Base-by-base conservation (phyloP, 2,329 filamentous ascomycete species). In the Beauveria medogensis region DNA sequence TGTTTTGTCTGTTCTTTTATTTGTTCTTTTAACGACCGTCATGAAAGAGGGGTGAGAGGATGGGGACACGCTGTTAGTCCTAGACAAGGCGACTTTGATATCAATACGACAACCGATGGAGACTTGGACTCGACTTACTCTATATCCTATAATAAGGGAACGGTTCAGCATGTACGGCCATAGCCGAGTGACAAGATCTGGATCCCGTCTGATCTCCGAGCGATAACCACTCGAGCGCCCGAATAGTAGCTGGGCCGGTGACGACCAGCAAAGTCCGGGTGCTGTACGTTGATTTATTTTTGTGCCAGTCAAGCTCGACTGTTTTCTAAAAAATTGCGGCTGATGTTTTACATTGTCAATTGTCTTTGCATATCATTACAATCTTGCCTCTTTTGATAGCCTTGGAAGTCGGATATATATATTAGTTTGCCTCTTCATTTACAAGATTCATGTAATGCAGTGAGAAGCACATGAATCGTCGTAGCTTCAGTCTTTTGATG, bases 191-290 rank as follows among this genome's bases (percentile, higher is more conserved):
- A 30, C 6, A 10, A 30, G 26, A 51, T 51, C 48, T 51, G 48
- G 48, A 51, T 34, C 48, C 48, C 48, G 48, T 55, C 52, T 24
- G 55, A 58, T 58, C 55, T 58, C 55, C 46, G 55, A 58, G 46
- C 55, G 46, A 58, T 51, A 58, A 50, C 30, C 55, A 51, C 55
- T 50, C 46, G 55, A 58, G 55, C 46, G 46, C 55, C 37, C 9
- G 37, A 58, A 41, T 58, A 58, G 55, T 58, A 58, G 55, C 46
- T 58, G 55, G 55, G 46, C 26, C 55, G 46, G 55, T 58, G 55
- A 58, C 55, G 46, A 58, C 44, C 55, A 58, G 46, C 55, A 34
- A 58, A 58, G 20, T 50, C 55, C 37, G 46, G 55, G 55, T 58
- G 55, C 44, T 58, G 55, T 58, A 50, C 55, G 46, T 50, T 40